Evolutionary conservation across 371 early-diverging fungal species (phyloP).

Genomic region (Mucor racemosus): DNA sequence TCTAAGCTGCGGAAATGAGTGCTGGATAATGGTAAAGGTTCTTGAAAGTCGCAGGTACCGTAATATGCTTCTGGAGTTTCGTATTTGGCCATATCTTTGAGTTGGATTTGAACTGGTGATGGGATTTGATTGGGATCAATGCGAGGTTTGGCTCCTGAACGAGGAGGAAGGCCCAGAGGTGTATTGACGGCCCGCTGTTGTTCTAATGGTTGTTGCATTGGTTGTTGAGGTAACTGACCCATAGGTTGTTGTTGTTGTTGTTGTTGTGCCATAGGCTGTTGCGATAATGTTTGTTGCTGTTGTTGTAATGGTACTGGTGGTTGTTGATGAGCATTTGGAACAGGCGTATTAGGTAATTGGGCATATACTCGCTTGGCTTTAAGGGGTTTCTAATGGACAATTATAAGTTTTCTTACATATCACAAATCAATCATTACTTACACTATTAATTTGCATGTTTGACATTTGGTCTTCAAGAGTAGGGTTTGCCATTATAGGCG

Average conservation of each 20-base stretch:
- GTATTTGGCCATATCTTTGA: constrained; percentile 74
- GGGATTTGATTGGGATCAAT: constrained; percentile 97
- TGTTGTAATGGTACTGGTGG: not conserved
- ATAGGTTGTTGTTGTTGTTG: not conserved
- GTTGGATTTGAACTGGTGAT: constrained; percentile 84
- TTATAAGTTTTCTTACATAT: not conserved
- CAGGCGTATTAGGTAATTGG: constrained; percentile 17
- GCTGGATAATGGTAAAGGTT: constrained; percentile 77
- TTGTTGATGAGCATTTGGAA: constrained; percentile 4
- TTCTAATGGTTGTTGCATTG: constrained; percentile 4
- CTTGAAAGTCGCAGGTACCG: constrained; percentile 68
- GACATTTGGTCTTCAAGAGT: constrained; percentile 10
- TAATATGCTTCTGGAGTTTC: constrained; percentile 58
- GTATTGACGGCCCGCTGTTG: constrained; percentile 12
- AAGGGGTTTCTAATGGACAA: constrained; percentile 12
- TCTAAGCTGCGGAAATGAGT: constrained; percentile 83
- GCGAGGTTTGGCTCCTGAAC: constrained; percentile 53
- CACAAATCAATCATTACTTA: not conserved
- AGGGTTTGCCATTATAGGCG: not conserved
- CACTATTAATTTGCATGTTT: constrained; percentile 7
- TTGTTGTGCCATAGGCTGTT: constrained; percentile 3
- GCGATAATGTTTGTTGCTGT: constrained; percentile 6
- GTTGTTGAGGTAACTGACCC: constrained; percentile 16
- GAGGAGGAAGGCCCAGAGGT: constrained; percentile 31
- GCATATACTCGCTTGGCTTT: constrained; percentile 42